These are phyloP conservation scores for Moesziomyces parantarcticus DNA, from an alignment of 1,284 basidiomycete genomes.

Conservation along the genomic window DNA sequence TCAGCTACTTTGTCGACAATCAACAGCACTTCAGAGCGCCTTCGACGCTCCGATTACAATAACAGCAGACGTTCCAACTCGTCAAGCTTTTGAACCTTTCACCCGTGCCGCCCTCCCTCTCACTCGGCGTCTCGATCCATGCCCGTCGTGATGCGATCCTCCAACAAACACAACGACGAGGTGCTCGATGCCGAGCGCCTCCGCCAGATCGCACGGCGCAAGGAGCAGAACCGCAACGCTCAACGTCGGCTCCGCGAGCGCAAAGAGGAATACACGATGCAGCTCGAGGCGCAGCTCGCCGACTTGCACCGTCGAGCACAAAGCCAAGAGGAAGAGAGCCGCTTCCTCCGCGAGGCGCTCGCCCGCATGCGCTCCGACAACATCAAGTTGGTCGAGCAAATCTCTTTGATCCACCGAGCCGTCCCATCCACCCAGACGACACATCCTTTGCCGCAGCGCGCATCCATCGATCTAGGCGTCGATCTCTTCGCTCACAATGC, in stretches of 20 bases:
- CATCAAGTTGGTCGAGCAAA: slow-evolving; percentile 35
- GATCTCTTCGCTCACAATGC: slow-evolving; percentile 20
- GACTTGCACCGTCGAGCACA: slow-evolving; percentile 47
- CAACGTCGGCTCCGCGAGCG: slow-evolving; percentile 52
- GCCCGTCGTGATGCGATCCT: slow-evolving; percentile 27
- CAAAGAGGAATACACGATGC: slow-evolving; percentile 51
- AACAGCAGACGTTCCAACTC: too few relatives aligned
- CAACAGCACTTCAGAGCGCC: too few relatives aligned
- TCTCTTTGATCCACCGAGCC: slow-evolving; percentile 32
- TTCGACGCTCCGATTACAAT: too few relatives aligned
- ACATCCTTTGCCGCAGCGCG: slow-evolving; percentile 34
- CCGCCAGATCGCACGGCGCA: slow-evolving; percentile 45
- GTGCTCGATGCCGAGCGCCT: slow-evolving; percentile 40
- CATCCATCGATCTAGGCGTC: slow-evolving; percentile 36
- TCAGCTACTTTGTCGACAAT: too few relatives aligned
- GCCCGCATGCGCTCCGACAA: slow-evolving; percentile 49
- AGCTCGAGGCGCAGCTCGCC: slow-evolving; percentile 44
- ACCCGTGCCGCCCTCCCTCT: neutral
- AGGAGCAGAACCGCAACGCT: slow-evolving; percentile 52
- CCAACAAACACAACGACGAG: slow-evolving; percentile 20
- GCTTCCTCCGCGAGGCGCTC: slow-evolving; percentile 40
- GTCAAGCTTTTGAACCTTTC: too few relatives aligned
- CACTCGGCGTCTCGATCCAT: slow-evolving; percentile 6
- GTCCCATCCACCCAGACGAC: slow-evolving; percentile 36
- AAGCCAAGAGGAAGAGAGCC: slow-evolving; percentile 46